Evolutionary conservation across 768 basidiomycete species (phyloP).

Genomic region (Coprinellus aureogranulatus): DNA sequence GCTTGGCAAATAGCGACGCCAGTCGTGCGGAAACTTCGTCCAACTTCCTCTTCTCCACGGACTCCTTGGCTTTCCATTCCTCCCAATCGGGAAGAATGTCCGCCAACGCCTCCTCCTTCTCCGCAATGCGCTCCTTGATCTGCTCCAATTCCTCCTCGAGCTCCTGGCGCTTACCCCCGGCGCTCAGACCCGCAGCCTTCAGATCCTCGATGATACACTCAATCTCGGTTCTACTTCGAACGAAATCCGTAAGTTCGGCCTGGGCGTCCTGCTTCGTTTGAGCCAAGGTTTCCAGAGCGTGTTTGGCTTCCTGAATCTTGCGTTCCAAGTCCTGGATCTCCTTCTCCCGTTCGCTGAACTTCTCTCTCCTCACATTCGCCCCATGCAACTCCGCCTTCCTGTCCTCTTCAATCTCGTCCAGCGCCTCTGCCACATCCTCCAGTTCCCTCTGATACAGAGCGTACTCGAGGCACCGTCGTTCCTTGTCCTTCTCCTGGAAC

Average conservation of each 20-base stretch:
- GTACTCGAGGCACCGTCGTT: slow-evolving; percentile 91
- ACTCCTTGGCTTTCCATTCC: slow-evolving; percentile 47
- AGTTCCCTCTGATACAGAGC: slow-evolving; percentile 89
- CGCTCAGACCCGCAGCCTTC: slow-evolving; percentile 58
- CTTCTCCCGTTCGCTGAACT: slow-evolving; percentile 81
- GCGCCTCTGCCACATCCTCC: slow-evolving; percentile 79
- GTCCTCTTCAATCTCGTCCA: slow-evolving; percentile 86
- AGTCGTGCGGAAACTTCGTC: slow-evolving; percentile 74
- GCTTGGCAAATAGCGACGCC: slow-evolving; percentile 80
- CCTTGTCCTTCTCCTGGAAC: slow-evolving; percentile 94
- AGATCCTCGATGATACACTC: slow-evolving; percentile 83
- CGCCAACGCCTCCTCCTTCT: slow-evolving; percentile 62
- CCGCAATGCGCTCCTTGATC: slow-evolving; percentile 57
- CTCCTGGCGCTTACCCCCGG: slow-evolving; percentile 60
- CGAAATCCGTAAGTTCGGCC: slow-evolving; percentile 81
- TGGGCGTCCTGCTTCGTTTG: slow-evolving; percentile 75
- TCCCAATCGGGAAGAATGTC: slow-evolving; percentile 72
- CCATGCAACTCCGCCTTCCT: slow-evolving; percentile 78
- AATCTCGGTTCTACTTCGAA: slow-evolving; percentile 81
- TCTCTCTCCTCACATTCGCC: slow-evolving; percentile 77
- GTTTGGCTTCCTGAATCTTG: slow-evolving; percentile 66
- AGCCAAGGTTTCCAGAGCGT: slow-evolving; percentile 65
- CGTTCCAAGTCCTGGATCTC: slow-evolving; percentile 81
- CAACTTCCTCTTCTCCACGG: slow-evolving; percentile 59
- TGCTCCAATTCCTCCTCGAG: slow-evolving; percentile 63